Percentiles rank a stretch among this genome's conserved stretches.
phyloP scores from a whole-genome alignment of 2,329 filamentous ascomycete species.

The Penicillium griseofulvum region DNA sequence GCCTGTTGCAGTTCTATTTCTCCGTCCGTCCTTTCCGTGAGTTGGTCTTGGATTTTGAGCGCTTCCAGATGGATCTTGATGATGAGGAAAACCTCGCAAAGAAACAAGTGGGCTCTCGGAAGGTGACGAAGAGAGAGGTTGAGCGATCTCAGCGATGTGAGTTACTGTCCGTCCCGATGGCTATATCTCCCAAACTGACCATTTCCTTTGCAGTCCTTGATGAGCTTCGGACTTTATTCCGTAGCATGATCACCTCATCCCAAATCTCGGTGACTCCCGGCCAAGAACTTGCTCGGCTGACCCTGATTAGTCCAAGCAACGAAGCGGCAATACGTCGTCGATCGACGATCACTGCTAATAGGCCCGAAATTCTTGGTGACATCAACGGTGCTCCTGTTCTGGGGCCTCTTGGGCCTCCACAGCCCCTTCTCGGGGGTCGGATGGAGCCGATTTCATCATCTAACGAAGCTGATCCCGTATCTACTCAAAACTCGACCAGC shows the following conservation, averaged over 20 bases:
- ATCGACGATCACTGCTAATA: conserved; percentile 41
- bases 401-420: conserved; percentile 46
- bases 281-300: conserved; percentile 75
- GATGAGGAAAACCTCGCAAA: conserved; percentile 58
- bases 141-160: conserved; percentile 69
- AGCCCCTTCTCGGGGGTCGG: conserved; percentile 21
- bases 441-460: conserved; percentile 6
- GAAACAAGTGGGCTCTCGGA: conserved; percentile 73
- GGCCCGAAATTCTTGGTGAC: conserved; percentile 38
- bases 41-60: conserved; percentile 73
- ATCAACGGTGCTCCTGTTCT: conserved; percentile 46
- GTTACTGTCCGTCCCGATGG: conserved; percentile 35
- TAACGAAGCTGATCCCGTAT: conserved; percentile 17
- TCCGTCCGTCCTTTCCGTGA: conserved; percentile 79
- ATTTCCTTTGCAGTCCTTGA: conserved; percentile 59
- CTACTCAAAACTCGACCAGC: conserved; percentile 25
- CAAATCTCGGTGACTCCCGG: conserved; percentile 66
- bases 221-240: conserved; percentile 69
- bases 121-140: conserved; percentile 59
- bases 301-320: conserved; percentile 62
- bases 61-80: conserved; percentile 65
- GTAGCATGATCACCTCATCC: conserved; percentile 64
- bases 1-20: conserved; percentile 91
- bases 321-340: conserved; percentile 53
- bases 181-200: conserved; percentile 17